Evolutionary conservation across 345 rosid genomes (phyloP), one percentile per base, ranked within the genome.

Genomic region (Eucalyptus victrix): DNA sequence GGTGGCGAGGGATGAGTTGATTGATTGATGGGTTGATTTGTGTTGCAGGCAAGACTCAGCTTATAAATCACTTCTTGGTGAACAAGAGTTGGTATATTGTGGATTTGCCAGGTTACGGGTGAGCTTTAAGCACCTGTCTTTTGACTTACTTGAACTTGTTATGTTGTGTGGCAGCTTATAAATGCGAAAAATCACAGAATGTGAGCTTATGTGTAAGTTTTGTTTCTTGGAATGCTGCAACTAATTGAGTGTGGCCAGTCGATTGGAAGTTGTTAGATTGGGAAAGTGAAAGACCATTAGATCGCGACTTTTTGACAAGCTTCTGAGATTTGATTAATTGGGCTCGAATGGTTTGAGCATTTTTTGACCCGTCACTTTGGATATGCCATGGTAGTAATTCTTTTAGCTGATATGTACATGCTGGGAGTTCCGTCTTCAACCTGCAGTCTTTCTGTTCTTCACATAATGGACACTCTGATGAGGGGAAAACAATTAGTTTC

Each of bases 91-190:
- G 98, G 99, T 97, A 97, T 91, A 90, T 97, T 53, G 99, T 97
- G 92, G 99, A 97, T 94, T 94, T 97, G 94, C 98, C 99, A 90
- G 99, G 98, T 92, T 97, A 97, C 88, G 99, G 98, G 98, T 97
- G 92, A 93, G 95, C 88, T 32, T 30, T 1, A 76, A 21, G 85
- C 85, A 10, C 58, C 87, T 51, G 30, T 80, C 60, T 42, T 32
- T 40, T 21, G 30, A 3, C 62, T 86, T 67, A 50, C 47, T 10
- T 37, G 40, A 40, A 21, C 28, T 76, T 40, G 47, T 21, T 76
- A 40, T 76, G 47, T 37, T 40, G 85, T 21, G 30, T 40, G 30
- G 83, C 26, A 21, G 47, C 85, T 76, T 23, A 12, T 69, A 76
- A 37, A 12, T 76, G 85, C 30, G 3, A 76, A 76, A 21, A 76